Evolutionary conservation across 2,329 filamentous ascomycete genomes (phyloP).

Genomic region (Trichothecium sympodiale): DNA sequence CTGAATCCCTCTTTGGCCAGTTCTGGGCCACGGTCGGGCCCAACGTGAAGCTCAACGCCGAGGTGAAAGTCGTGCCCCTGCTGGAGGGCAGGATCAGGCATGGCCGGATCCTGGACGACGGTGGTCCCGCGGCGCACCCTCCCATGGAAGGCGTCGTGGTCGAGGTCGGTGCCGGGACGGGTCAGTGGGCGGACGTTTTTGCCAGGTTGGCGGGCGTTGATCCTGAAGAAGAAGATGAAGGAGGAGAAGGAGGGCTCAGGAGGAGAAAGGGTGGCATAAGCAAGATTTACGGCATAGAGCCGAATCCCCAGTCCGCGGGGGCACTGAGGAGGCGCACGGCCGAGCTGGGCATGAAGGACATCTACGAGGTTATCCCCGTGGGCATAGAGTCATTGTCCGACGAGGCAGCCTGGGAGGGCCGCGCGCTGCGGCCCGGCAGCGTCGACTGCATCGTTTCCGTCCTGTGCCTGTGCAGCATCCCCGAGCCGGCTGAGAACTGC

Average conservation of each 20-base stretch:
- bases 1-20: constrained; percentile 43
- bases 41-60: constrained; percentile 28
- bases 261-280: constrained; percentile 23
- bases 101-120: constrained; percentile 23
- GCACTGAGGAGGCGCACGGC: constrained; percentile 33
- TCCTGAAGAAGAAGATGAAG: constrained; percentile 3
- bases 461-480: constrained; percentile 53
- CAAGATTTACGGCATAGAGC: constrained; percentile 53
- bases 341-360: constrained; percentile 39
- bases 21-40: constrained; percentile 51
- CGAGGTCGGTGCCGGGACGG: constrained; percentile 52
- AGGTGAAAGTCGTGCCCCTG: constrained; percentile 37
- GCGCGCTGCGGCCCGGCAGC: constrained; percentile 33
- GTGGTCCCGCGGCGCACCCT: constrained; percentile 14
- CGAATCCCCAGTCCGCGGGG: constrained; percentile 42
- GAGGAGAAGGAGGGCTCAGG: constrained; percentile 13
- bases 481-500: constrained; percentile 45
- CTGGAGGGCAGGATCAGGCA: constrained; percentile 35
- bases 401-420: constrained; percentile 26
- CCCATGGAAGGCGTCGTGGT: constrained; percentile 41
- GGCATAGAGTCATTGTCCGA: constrained; percentile 48
- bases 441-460: constrained; percentile 50
- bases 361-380: constrained; percentile 51
- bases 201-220: constrained; percentile 13
- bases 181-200: constrained; percentile 49